Conservation (phyloP, 1,284 basidiomycete species). For the Leucoagaricus sp. region DNA sequence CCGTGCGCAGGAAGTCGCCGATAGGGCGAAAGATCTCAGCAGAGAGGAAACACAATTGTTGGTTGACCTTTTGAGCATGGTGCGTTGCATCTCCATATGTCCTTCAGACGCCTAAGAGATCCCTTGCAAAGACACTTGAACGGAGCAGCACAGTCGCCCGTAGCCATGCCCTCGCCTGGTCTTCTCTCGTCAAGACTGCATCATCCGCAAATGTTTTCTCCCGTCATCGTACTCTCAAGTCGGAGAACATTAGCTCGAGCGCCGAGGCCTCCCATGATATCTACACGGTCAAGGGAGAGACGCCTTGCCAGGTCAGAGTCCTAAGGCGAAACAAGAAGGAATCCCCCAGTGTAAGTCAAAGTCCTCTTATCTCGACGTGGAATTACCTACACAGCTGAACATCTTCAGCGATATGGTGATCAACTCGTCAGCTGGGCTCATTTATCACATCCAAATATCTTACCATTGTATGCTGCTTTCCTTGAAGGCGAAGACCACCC, state of each 20-base stretch:
- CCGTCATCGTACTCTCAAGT: not conserved
- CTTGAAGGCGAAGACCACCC: not conserved
- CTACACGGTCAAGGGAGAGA: not conserved
- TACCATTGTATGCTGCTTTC: not conserved
- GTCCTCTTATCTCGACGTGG: not conserved
- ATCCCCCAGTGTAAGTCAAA: not conserved
- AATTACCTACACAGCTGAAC: not conserved
- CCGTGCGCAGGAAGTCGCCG: not conserved
- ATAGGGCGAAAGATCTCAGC: not conserved
- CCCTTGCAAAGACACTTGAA: not conserved
- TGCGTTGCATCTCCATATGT: not conserved
- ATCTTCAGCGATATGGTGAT: not conserved
- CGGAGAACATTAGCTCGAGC: not conserved
- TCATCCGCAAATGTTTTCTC: not conserved
- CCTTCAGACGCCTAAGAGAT: not conserved
- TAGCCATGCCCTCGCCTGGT: too few species aligned
- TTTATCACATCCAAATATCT: not conserved
- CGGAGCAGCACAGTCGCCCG: not conserved
- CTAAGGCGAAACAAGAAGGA: not conserved
- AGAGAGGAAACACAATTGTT: not conserved
- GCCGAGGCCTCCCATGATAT: not conserved
- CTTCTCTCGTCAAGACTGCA: not conserved
- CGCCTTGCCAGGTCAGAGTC: not conserved
- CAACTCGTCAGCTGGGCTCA: not conserved
- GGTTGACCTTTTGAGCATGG: not conserved